These are phyloP conservation scores for Pythium chondricola DNA, from an alignment of 352 stramenopile species.

Conservation along the genomic window DNA sequence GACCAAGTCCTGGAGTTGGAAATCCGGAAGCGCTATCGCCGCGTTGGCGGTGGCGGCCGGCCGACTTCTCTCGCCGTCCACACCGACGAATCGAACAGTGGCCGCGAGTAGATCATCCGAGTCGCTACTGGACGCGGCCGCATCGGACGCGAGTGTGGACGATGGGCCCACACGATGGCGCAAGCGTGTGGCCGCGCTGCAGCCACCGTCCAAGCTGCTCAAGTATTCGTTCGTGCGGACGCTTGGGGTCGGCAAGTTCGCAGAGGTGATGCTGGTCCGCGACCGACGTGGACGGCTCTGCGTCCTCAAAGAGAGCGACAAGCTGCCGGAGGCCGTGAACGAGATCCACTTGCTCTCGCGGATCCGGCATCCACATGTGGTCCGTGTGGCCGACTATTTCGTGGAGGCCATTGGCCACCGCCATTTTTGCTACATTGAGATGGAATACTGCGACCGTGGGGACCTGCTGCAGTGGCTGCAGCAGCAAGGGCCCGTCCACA, in stretches of 20 bases:
- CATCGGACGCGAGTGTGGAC: background rate
- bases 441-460: constrained; percentile 71
- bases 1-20: constrained; percentile 17
- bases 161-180: constrained; percentile 26
- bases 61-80: constrained; percentile 16
- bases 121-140: background rate
- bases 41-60: constrained; percentile 36
- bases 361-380: constrained; percentile 53
- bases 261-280: constrained; percentile 70
- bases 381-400: constrained; percentile 71
- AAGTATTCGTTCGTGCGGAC: constrained; percentile 59
- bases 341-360: constrained; percentile 62
- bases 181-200: constrained; percentile 41
- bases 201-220: constrained; percentile 50
- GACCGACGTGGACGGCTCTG: constrained; percentile 29
- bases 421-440: constrained; percentile 79
- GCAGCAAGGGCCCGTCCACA: constrained; percentile 33
- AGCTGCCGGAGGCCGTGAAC: constrained; percentile 69
- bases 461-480: constrained; percentile 39
- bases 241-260: constrained; percentile 66
- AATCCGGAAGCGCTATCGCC: constrained; percentile 33
- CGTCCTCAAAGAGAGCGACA: constrained; percentile 81
- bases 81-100: background rate
- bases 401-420: constrained; percentile 71
- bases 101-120: background rate